Conservation (phyloP, 768 basidiomycete species). For the Lactarius vividus region DNA sequence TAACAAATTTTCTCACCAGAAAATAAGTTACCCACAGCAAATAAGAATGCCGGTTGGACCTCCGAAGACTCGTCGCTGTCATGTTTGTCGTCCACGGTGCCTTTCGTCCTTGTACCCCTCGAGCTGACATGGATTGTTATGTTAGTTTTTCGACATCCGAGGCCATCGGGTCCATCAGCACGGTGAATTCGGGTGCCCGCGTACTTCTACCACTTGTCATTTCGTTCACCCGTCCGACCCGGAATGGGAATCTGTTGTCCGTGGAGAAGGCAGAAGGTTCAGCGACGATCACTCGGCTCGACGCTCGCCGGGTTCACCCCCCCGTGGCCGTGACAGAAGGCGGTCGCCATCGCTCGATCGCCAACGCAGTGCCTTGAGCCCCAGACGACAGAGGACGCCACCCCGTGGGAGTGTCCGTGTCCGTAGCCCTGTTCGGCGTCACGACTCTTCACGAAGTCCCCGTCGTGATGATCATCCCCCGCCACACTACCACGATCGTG, state of each 20-base stretch:
- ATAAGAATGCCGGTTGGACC: slow-evolving; percentile 6
- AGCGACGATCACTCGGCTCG: slow-evolving; percentile 1
- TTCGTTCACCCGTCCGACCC: slow-evolving; percentile 26
- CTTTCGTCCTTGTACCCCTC: background rate
- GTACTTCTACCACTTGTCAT: slow-evolving; percentile 5
- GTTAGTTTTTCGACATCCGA: slow-evolving; percentile 15
- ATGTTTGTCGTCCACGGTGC: slow-evolving; percentile 13
- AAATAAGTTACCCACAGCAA: background rate
- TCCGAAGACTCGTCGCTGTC: slow-evolving; percentile 16
- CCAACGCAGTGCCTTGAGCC: background rate
- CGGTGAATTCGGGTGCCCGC: slow-evolving; percentile 21
- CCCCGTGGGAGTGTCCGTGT: slow-evolving; percentile 11
- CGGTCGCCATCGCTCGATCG: slow-evolving; percentile 5
- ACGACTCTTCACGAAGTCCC: slow-evolving; percentile 15
- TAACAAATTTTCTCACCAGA: background rate
- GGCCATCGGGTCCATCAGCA: background rate
- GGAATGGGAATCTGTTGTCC: slow-evolving; percentile 15
- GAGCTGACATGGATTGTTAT: slow-evolving; percentile 2
- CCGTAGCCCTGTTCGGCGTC: background rate
- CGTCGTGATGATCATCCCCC: slow-evolving; percentile 9
- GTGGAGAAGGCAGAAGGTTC: background rate
- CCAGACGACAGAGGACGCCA: slow-evolving; percentile 7
- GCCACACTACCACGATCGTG: background rate
- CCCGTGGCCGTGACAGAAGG: slow-evolving; percentile 8
- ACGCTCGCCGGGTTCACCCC: background rate